Evolutionary conservation across 305 asterid species (phyloP), one percentile per base, ranked within the genome.

Genomic region (Nicotiana rustica): DNA sequence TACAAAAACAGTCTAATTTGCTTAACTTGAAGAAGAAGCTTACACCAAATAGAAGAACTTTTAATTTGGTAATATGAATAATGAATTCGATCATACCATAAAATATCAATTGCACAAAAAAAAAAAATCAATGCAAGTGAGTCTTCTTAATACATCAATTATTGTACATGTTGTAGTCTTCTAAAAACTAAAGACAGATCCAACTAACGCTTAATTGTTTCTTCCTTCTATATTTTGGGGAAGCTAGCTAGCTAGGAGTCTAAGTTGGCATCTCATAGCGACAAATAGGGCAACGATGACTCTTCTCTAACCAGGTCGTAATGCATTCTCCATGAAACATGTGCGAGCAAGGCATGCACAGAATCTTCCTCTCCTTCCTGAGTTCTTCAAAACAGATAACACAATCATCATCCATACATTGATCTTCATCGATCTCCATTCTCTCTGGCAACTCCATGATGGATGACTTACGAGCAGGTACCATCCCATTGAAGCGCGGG

Each of bases 281-380:
- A 12, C 80, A 82, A 3, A 68, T 15, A 10, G 62, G 84, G 33
- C 84, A 81, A 8, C 2, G 0, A 60, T 57, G 61, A 5, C 52
- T 33, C 0, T 35, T 19, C 7, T 59, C 19, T 10, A 82, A 31
- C 80, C 80, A 71, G 2, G 29, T 33, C 1, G 4, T 14, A 5
- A 71, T 82, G 78, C 82, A 77, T 1, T 76, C 78, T 65, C 49
- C 47, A 19, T 66, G 85, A 38, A 62, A 82, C 12, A 66, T 2
- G 25, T 77, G 82, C 4, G 9, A 47, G 57, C 85, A 83, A 18
- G 82, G 85, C 78, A 77, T 65, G 6, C 8, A 8, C 8, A 31
- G 12, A 3, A 65, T 67, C 41, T 83, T 68, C 10, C 1, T 14
- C 1, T 67, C 78, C 13, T 10, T 41, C 19, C 13, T 19, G 6